These are phyloP conservation scores for Suhomyces kilbournensis DNA, from an alignment of 805 yeast species.

Conservation along the genomic window DNA sequence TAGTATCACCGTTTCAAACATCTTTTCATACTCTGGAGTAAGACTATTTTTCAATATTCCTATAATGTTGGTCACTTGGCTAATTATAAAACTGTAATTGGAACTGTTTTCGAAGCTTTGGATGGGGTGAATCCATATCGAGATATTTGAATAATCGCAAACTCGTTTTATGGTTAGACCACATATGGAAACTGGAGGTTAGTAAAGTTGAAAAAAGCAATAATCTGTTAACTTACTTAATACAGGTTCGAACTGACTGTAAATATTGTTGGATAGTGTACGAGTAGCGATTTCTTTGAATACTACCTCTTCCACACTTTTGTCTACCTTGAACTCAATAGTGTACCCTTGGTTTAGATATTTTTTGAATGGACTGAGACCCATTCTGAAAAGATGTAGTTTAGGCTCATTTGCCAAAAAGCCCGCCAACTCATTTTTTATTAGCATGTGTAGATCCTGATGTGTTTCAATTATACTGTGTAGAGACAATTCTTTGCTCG, in stretches of 20 bases:
- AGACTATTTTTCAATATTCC: background rate
- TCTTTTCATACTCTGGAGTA: background rate
- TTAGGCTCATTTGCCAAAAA: background rate
- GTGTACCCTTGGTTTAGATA: conserved; percentile 9
- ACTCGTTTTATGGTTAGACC: conserved; percentile 7
- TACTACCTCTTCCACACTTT: background rate
- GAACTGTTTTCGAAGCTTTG: background rate
- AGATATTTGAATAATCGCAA: background rate
- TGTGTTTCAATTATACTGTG: conserved; percentile 3
- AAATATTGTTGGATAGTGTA: conserved; percentile 5
- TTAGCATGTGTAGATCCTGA: conserved; percentile 1
- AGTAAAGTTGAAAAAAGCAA: background rate
- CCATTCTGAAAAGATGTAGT: conserved; percentile 7
- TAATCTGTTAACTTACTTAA: background rate
- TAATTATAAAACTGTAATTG: background rate
- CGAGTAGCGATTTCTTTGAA: conserved; percentile 2
- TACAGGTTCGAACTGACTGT: background rate
- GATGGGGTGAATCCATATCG: conserved; percentile 4
- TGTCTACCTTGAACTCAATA: conserved; percentile 7
- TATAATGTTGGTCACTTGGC: background rate
- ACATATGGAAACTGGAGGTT: conserved; percentile 7
- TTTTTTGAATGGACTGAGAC: conserved; percentile 6
- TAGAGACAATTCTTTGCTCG: background rate
- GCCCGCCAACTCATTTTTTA: background rate
- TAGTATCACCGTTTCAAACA: background rate